Evolutionary conservation across 257 asterid species (phyloP).

Genomic region (Gentiana straminea): DNA sequence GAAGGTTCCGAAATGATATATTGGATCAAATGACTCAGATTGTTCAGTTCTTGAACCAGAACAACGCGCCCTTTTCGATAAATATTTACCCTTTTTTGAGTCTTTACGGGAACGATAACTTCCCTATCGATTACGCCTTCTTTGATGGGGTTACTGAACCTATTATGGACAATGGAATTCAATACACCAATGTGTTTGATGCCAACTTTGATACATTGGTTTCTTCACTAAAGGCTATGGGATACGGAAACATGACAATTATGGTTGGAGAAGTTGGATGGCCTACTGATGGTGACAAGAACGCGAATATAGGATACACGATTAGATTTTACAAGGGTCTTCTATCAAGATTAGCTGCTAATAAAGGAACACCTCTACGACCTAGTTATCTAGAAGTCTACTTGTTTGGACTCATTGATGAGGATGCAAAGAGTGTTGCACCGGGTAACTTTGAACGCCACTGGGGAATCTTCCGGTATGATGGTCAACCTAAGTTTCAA

Average conservation of each 20-base stretch:
- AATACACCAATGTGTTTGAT: constrained; percentile 32
- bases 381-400: constrained; percentile 33
- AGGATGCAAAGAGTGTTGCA: constrained; percentile 27
- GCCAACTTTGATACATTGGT: constrained; percentile 37
- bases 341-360: constrained; percentile 23
- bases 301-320: constrained; percentile 23
- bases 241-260: constrained; percentile 23
- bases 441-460: constrained; percentile 38
- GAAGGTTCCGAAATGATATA: constrained; percentile 30
- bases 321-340: constrained; percentile 32
- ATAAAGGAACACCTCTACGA: constrained; percentile 35
- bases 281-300: constrained; percentile 35
- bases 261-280: constrained; percentile 42
- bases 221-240: constrained; percentile 27
- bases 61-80: constrained; percentile 30
- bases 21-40: constrained; percentile 28
- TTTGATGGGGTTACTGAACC: constrained; percentile 30
- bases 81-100: constrained; percentile 40
- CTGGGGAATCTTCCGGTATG: constrained; percentile 36
- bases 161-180: constrained; percentile 18
- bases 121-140: constrained; percentile 39
- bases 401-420: constrained; percentile 35
- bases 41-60: constrained; percentile 29
- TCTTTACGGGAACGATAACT: constrained; percentile 25
- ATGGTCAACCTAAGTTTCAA: constrained; percentile 38